Evolutionary conservation across 192 early-diverging fungal genomes (phyloP).

Genomic region (Coemansia asiatica): DNA sequence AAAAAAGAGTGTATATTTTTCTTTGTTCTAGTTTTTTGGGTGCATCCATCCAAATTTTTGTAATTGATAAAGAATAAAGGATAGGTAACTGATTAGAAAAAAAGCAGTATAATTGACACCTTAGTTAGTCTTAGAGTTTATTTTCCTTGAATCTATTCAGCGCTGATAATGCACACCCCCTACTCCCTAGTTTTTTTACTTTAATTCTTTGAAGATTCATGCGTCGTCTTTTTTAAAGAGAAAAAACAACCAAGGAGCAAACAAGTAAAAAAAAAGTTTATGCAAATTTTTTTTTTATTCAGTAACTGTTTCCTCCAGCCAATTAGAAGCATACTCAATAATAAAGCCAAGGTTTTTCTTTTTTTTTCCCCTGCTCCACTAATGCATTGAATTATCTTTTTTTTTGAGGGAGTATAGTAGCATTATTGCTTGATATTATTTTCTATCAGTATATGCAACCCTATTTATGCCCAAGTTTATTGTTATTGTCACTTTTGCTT

Average conservation of each 20-base stretch:
- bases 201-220: neutral
- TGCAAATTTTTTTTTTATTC: conserved; percentile 1
- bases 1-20: neutral
- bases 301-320: conserved; percentile 1
- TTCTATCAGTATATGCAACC: too few relatives aligned
- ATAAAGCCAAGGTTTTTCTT: neutral
- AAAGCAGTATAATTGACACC: neutral
- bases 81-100: neutral
- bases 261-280: neutral
- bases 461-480: too few relatives aligned
- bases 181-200: neutral
- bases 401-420: too few relatives aligned
- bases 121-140: neutral
- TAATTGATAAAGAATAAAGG: neutral
- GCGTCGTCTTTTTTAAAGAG: neutral
- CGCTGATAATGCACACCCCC: neutral
- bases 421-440: too few relatives aligned
- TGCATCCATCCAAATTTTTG: neutral
- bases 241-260: neutral
- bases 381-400: too few relatives aligned
- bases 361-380: too few relatives aligned
- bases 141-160: neutral
- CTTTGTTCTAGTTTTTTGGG: neutral
- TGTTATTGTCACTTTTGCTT: too few relatives aligned
- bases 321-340: neutral